Evolutionary conservation across 2,329 filamentous ascomycete genomes (phyloP).

Genomic region (Leptographium wingfieldii): DNA sequence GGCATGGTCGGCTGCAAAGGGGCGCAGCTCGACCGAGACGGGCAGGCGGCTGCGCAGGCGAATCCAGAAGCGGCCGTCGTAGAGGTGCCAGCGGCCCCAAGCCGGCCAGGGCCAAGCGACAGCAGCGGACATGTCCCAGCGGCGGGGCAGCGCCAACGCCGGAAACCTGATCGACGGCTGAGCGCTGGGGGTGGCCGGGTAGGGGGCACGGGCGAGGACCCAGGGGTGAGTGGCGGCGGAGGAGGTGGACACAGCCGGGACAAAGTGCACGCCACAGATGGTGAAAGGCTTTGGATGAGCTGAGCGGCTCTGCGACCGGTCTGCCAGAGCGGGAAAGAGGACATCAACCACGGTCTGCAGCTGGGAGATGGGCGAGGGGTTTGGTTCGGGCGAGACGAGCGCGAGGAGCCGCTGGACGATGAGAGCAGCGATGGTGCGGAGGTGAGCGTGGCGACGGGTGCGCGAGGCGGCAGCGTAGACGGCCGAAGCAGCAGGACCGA

Average conservation of each 20-base stretch:
- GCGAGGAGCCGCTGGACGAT: constrained; percentile 34
- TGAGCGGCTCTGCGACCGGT: neutral
- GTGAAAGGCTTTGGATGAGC: constrained; percentile 24
- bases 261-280: constrained; percentile 34
- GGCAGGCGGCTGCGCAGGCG: constrained; percentile 31
- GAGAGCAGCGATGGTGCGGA: constrained; percentile 31
- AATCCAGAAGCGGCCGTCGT: constrained; percentile 53
- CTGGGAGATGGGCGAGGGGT: constrained; percentile 27
- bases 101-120: constrained; percentile 15
- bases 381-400: constrained; percentile 36
- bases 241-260: constrained; percentile 17
- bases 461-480: constrained; percentile 13
- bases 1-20: constrained; percentile 30
- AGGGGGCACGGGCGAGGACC: constrained; percentile 8
- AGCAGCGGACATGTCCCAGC: constrained; percentile 2
- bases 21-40: constrained; percentile 29
- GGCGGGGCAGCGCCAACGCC: constrained; percentile 4
- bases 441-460: constrained; percentile 20
- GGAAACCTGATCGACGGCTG: constrained; percentile 10
- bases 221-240: neutral
- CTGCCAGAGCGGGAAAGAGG: constrained; percentile 34
- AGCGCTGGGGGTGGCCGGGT: constrained; percentile 11
- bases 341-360: constrained; percentile 33
- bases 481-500: constrained; percentile 9
- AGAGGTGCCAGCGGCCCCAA: constrained; percentile 28